phyloP scores from a whole-genome alignment of 768 basidiomycete species.

The Russula sp. region DNA sequence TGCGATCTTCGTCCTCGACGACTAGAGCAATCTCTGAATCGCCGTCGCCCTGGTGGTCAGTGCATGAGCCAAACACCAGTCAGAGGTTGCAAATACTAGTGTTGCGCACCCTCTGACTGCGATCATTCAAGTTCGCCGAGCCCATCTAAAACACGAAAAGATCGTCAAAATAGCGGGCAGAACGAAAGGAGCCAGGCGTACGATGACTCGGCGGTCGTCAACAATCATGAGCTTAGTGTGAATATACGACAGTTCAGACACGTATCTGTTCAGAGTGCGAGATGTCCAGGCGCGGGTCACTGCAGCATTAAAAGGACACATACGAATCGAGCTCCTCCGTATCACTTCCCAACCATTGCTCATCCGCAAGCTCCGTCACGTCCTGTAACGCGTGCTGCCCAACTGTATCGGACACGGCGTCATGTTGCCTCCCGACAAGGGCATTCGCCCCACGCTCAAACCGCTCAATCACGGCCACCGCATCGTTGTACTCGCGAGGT shows the following conservation, averaged over 20 bases:
- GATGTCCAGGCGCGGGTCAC: conserved; percentile 20
- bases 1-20: conserved; percentile 79
- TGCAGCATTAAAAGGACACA: conserved; percentile 29
- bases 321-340: conserved; percentile 78
- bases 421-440: conserved; percentile 42
- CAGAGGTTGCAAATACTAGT: background rate
- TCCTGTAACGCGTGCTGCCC: conserved; percentile 73
- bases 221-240: conserved; percentile 93
- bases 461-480: conserved; percentile 52
- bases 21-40: conserved; percentile 93
- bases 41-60: conserved; percentile 64
- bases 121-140: conserved; percentile 88
- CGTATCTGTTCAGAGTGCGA: conserved; percentile 44
- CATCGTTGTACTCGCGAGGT: conserved; percentile 61
- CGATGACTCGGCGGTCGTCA: conserved; percentile 85
- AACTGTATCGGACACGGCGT: conserved; percentile 66
- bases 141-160: conserved; percentile 58
- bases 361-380: conserved; percentile 53
- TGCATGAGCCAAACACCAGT: background rate
- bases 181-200: conserved; percentile 32
- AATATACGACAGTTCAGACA: conserved; percentile 76
- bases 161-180: background rate
- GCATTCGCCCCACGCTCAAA: conserved; percentile 63
- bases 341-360: conserved; percentile 77
- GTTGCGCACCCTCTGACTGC: conserved; percentile 58